These are phyloP conservation scores for Phialophora macrospora DNA, from an alignment of 2,329 filamentous ascomycete genomes.

Conservation along the genomic window DNA sequence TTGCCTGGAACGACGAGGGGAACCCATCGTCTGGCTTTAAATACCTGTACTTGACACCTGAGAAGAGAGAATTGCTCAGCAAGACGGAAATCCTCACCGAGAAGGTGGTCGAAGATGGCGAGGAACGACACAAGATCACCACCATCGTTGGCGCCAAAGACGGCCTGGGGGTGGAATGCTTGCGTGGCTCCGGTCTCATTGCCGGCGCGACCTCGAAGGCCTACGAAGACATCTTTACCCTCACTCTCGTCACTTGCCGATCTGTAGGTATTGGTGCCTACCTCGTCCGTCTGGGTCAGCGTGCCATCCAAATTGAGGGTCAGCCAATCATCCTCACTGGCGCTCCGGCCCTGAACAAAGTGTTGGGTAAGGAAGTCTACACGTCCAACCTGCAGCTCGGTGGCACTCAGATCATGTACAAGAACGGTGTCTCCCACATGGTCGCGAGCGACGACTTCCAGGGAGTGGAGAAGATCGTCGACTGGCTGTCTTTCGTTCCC, in stretches of 20 bases:
- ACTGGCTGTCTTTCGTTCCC: constrained; percentile 97
- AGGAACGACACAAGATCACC: constrained; percentile 90
- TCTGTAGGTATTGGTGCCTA: constrained; percentile 99
- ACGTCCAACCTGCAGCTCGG: constrained; percentile 98
- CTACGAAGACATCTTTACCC: constrained; percentile 98
- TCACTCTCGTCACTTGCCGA: constrained; percentile 95
- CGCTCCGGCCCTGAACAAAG: constrained; percentile 96
- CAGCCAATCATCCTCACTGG: constrained; percentile 98
- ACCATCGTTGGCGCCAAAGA: constrained; percentile 93
- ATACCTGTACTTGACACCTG: constrained; percentile 90
- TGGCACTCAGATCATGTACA: constrained; percentile 99
- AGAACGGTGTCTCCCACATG: constrained; percentile 99
- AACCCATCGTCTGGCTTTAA: constrained; percentile 91
- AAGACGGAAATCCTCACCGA: constrained; percentile 85
- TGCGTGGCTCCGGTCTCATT: constrained; percentile 96
- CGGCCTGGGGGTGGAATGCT: constrained; percentile 94
- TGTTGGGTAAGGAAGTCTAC: constrained; percentile 97
- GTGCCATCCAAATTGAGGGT: constrained; percentile 97
- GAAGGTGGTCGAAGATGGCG: constrained; percentile 80
- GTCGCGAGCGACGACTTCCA: constrained; percentile 97
- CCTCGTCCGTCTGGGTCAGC: constrained; percentile 95
- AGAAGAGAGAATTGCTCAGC: constrained; percentile 84
- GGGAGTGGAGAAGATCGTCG: constrained; percentile 95
- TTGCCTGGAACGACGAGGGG: constrained; percentile 86
- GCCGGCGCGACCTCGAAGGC: constrained; percentile 95